Conservation (phyloP, 2,329 filamentous ascomycete genomes). For the Claviceps pazoutovae region DNA sequence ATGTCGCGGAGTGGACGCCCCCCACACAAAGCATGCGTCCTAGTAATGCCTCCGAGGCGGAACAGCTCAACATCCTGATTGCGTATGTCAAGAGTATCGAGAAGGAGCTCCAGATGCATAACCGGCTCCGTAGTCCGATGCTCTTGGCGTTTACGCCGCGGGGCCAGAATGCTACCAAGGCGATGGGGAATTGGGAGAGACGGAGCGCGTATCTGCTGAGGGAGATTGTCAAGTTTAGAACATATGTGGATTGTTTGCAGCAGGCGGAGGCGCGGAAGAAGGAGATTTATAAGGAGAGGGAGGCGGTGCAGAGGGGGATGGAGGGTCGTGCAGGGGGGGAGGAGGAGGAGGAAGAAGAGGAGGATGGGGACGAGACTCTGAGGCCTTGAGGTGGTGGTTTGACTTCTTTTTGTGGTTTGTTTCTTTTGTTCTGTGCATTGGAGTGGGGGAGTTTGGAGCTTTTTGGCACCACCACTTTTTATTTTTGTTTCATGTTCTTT, state of each 20-base stretch:
- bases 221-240: slow-evolving; percentile 93
- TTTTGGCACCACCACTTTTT: neutral
- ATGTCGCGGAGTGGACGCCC: slow-evolving; percentile 78
- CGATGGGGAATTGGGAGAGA: slow-evolving; percentile 93
- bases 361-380: slow-evolving; percentile 22
- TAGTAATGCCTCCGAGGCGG: slow-evolving; percentile 61
- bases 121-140: slow-evolving; percentile 77
- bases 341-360: slow-evolving; percentile 17
- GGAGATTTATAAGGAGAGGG: slow-evolving; percentile 53
- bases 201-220: slow-evolving; percentile 83
- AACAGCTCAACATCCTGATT: slow-evolving; percentile 63
- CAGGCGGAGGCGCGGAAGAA: slow-evolving; percentile 56
- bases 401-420: neutral
- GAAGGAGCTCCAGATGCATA: slow-evolving; percentile 72
- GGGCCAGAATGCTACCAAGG: slow-evolving; percentile 64
- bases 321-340: slow-evolving; percentile 25
- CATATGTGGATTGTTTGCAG: slow-evolving; percentile 77
- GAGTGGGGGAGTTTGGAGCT: neutral
- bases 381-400: slow-evolving; percentile 12
- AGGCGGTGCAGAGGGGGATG: slow-evolving; percentile 34
- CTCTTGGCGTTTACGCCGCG: slow-evolving; percentile 77
- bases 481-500: neutral
- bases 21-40: slow-evolving; percentile 84
- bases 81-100: slow-evolving; percentile 78
- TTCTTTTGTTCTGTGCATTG: neutral